Evolutionary conservation across 2,329 filamentous ascomycete species (phyloP).

Genomic region (Boeremia lycopersici): DNA sequence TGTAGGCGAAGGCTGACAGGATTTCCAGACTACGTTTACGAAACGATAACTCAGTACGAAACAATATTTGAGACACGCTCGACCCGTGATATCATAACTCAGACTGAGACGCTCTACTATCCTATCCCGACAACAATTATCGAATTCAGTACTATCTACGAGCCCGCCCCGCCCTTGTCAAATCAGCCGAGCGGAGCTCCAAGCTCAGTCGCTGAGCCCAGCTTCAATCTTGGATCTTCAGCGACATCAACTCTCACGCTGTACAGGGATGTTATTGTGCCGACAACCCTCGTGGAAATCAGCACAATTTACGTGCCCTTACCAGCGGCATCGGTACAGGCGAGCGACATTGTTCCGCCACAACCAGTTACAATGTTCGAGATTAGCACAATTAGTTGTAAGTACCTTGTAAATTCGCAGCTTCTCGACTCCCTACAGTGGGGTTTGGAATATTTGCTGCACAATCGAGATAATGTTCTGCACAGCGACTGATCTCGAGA

Average conservation of each 20-base stretch:
- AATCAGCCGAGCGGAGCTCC: background rate
- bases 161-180: background rate
- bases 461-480: no score
- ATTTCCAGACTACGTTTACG: background rate
- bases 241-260: background rate
- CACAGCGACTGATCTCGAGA: no score
- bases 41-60: background rate
- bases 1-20: no score
- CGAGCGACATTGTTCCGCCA: background rate
- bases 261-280: background rate
- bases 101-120: background rate
- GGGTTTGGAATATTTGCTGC: no score
- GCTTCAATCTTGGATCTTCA: background rate
- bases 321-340: no score
- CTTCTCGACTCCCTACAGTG: no score
- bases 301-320: background rate
- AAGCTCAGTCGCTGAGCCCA: background rate
- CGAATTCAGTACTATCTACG: background rate
- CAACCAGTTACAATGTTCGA: background rate
- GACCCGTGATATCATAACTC: background rate
- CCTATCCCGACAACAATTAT: background rate
- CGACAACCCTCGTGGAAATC: background rate
- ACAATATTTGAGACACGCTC: background rate
- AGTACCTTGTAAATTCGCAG: no score
- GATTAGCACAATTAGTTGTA: background rate